phyloP scores from a whole-genome alignment of 192 early-diverging fungal species.

The Linnemannia elongata region DNA sequence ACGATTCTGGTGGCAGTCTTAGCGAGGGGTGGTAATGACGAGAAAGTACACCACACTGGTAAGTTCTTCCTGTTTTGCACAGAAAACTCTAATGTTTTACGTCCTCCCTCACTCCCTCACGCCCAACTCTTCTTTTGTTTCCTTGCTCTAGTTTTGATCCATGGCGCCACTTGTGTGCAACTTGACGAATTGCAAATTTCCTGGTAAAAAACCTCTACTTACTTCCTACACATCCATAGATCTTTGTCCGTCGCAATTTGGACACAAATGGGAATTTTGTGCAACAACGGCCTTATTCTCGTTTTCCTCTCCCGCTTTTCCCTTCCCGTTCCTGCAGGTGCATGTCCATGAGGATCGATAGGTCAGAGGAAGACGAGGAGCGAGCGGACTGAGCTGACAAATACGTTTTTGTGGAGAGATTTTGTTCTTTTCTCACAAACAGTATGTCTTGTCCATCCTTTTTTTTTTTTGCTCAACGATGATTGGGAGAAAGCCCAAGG shows the following conservation, averaged over 20 bases:
- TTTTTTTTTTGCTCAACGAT: background rate
- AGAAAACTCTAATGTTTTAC: background rate
- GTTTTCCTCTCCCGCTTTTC: background rate
- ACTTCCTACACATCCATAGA: background rate
- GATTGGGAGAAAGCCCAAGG: background rate
- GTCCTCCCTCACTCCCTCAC: background rate
- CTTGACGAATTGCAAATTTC: background rate
- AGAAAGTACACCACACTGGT: background rate
- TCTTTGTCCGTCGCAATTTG: background rate
- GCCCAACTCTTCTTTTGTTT: background rate
- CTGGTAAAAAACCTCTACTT: background rate
- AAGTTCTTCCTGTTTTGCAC: background rate
- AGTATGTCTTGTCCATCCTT: background rate
- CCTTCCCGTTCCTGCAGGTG: background rate
- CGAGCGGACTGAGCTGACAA: background rate
- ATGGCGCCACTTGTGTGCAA: background rate
- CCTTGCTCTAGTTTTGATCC: background rate
- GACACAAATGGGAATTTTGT: background rate
- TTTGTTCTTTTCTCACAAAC: background rate
- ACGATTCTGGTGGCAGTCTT: background rate
- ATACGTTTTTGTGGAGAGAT: background rate
- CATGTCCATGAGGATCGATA: background rate
- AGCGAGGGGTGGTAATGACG: background rate
- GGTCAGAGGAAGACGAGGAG: background rate
- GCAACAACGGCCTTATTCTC: background rate